phyloP scores from a whole-genome alignment of 495 filamentous ascomycete species.

The Neurospora sp. region DNA sequence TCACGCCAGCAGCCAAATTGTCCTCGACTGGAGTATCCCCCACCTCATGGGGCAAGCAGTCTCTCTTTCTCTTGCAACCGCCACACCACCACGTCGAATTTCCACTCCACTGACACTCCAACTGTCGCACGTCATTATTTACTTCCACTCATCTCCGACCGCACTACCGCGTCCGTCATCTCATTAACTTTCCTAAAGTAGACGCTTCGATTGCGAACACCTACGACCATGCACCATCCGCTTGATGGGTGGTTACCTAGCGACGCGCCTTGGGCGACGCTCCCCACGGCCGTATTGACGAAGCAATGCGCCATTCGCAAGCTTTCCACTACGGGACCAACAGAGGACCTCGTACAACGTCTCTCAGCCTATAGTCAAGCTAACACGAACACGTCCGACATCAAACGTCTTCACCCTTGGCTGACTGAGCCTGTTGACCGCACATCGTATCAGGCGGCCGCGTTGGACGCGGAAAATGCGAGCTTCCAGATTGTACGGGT shows the following conservation, averaged over 20 bases:
- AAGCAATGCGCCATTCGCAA: not conserved
- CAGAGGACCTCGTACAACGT: not conserved
- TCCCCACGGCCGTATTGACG: not conserved
- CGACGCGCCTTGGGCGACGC: not conserved
- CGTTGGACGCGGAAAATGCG: rapidly evolving
- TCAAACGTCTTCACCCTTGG: not conserved
- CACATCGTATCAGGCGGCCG: not conserved
- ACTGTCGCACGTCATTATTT: not conserved
- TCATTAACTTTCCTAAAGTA: not conserved
- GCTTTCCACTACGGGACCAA: not conserved
- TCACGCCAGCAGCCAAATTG: not conserved
- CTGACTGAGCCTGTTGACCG: not conserved
- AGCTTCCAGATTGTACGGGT: not conserved
- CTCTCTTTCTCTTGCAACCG: not conserved
- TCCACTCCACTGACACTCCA: not conserved
- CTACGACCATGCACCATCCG: not conserved
- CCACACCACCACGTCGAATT: not conserved
- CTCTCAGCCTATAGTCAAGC: not conserved
- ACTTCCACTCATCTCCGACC: not conserved
- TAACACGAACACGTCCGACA: not conserved
- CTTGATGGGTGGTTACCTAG: not conserved
- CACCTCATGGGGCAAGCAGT: not conserved
- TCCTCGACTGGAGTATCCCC: not conserved
- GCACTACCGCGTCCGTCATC: not conserved
- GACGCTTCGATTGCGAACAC: not conserved